A percentile compares a stretch with the other conserved stretches of the same genome.
Conservation (phyloP, 768 basidiomycete species). For the Ramaria rubella region DNA sequence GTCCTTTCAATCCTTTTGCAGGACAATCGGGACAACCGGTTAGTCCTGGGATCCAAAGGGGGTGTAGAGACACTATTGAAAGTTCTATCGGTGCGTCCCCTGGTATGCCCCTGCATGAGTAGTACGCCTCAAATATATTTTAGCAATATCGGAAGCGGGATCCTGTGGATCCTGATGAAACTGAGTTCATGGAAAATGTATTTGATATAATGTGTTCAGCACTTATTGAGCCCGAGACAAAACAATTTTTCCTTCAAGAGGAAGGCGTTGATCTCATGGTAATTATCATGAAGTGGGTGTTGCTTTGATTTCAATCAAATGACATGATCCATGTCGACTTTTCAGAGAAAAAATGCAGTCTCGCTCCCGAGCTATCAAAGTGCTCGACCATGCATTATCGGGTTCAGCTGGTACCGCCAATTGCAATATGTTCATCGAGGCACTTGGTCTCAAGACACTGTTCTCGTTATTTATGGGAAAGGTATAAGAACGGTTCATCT, state of each 20-base stretch:
- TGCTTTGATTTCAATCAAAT: neutral
- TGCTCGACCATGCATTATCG: constrained; percentile 86
- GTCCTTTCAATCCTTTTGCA: constrained; percentile 88
- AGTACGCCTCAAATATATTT: constrained; percentile 10
- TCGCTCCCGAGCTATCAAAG: constrained; percentile 80
- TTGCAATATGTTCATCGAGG: constrained; percentile 85
- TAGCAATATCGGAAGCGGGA: constrained; percentile 86
- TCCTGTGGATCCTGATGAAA: constrained; percentile 81
- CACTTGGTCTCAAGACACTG: constrained; percentile 78
- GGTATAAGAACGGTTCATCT: constrained; percentile 32
- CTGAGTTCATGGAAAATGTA: constrained; percentile 96
- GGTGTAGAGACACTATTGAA: constrained; percentile 75
- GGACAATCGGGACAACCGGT: constrained; percentile 58
- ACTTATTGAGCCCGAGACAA: constrained; percentile 71
- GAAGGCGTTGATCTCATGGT: constrained; percentile 98
- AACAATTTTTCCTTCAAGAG: constrained; percentile 73
- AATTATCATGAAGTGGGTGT: constrained; percentile 88
- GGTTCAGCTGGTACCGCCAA: constrained; percentile 58
- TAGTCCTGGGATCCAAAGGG: constrained; percentile 61
- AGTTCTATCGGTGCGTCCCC: constrained; percentile 65
- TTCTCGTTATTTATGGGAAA: constrained; percentile 95
- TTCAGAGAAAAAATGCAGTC: constrained; percentile 76
- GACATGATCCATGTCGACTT: constrained; percentile 7
- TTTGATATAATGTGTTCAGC: constrained; percentile 88
- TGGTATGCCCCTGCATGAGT: constrained; percentile 5